Evolutionary conservation across 495 filamentous ascomycete genomes (phyloP).

Genomic region (Aspergillus sparsus): DNA sequence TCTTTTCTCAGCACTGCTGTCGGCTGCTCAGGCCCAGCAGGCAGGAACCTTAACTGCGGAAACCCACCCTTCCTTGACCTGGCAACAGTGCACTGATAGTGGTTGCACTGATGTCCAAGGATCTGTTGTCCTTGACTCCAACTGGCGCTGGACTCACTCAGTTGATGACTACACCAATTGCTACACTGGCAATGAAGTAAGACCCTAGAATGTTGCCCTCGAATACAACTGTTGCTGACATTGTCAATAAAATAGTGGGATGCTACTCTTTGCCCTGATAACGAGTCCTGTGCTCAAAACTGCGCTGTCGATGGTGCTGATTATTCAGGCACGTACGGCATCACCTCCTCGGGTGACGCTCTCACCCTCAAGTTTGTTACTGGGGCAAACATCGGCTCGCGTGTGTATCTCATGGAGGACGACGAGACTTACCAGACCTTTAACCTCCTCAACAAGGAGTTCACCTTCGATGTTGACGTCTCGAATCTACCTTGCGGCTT

Average conservation of each 20-base stretch:
- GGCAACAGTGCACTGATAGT: slow-evolving; percentile 53
- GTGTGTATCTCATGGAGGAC: slow-evolving; percentile 56
- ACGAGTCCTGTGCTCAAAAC: slow-evolving; percentile 54
- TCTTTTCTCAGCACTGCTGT: slow-evolving; percentile 37
- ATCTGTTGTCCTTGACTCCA: slow-evolving; percentile 64
- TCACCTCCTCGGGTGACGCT: slow-evolving; percentile 48
- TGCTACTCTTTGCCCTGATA: slow-evolving; percentile 52
- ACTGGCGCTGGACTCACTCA: slow-evolving; percentile 64
- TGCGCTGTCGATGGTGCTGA: slow-evolving; percentile 64
- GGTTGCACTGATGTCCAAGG: slow-evolving; percentile 54
- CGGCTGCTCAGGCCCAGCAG: slow-evolving; percentile 49
- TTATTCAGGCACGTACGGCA: slow-evolving; percentile 56
- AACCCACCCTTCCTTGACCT: slow-evolving; percentile 62
- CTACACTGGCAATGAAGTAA: slow-evolving; percentile 58
- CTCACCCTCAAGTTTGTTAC: slow-evolving; percentile 58
- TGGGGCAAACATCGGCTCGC: slow-evolving; percentile 51
- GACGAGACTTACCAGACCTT: slow-evolving; percentile 59
- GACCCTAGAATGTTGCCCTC: neutral
- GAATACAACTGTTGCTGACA: neutral
- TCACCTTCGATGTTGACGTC: slow-evolving; percentile 69
- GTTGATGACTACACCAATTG: slow-evolving; percentile 57
- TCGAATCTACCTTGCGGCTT: slow-evolving; percentile 63
- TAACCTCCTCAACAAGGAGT: slow-evolving; percentile 56
- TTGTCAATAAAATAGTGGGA: slow-evolving; percentile 42
- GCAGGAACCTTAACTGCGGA: slow-evolving; percentile 56